Evolutionary conservation across 169 alveolate genomes (phyloP), one percentile per base, ranked within the genome.

Genomic region (Plasmodium malariae): DNA sequence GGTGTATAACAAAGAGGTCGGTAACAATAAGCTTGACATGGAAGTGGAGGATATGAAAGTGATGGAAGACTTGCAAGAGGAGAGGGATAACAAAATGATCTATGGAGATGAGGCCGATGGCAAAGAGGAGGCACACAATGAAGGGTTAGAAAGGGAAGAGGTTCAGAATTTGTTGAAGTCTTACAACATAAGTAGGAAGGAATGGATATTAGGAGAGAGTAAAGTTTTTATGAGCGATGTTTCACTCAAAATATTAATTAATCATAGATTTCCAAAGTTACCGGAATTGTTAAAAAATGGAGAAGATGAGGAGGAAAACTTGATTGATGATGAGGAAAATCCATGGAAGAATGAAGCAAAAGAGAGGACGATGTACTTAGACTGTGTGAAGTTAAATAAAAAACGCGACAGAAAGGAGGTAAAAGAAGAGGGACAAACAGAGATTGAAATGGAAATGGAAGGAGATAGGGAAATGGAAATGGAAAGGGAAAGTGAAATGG

Each of bases 151-250:
- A 45, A n/a, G 63, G 6, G 48, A 73, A 59, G 17, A 1, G 3
- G 21, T 7, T 30, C 67, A 21, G 7, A 55, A 70, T 26, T 12
- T 71, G 67, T 26, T 71, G 54, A 32, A 0, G 7, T 51, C 12
- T 9, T 11, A 28, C 24, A 37, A 71, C 26, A 71, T 71, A 54
- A 59, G 73, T 9, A 24, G 21, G 45, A 74, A 63, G 32, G 63
- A 74, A 17, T 74, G 88, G 88, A 14, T 28, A 19, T 34, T 57
- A 24, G 88, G 88, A 57, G 6, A 12, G 11, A 74, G 57, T 43
- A 19, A 36, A 30, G 12, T 74, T n/a, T 74, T 74, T 30, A 40
- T 74, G 3, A 74, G 34, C 1, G 88, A 74, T 1, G 5, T 7
- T 7, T 30, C 54, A 30, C 11, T 74, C 40, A 74, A 32, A 17